Percentiles rank a stretch among this genome's conserved stretches.
phyloP scores from a whole-genome alignment of 768 basidiomycete genomes.

The Daedaleopsis sinensis region DNA sequence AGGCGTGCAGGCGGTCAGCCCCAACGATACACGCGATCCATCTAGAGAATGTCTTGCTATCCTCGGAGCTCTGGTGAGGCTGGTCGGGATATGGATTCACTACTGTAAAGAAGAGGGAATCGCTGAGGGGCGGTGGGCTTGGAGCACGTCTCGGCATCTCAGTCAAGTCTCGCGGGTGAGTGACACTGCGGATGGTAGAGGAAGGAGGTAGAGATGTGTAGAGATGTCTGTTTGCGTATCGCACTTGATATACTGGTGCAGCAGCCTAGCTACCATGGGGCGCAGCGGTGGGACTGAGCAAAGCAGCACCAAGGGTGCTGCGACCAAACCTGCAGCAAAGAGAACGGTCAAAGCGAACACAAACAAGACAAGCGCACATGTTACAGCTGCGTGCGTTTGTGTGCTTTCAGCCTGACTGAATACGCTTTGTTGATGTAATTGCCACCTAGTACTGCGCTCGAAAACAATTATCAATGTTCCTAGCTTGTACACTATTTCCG shows the following conservation, averaged over 20 bases:
- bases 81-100: conserved; percentile 47
- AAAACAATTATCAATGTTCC: no score
- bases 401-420: not conserved
- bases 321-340: not conserved
- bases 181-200: not conserved
- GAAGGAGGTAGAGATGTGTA: not conserved
- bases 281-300: no score
- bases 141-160: conserved; percentile 38
- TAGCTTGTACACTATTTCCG: no score
- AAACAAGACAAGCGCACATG: not conserved
- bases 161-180: no score
- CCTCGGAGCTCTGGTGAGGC: conserved; percentile 43
- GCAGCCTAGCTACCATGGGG: not conserved
- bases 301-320: not conserved
- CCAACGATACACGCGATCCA: conserved; percentile 50
- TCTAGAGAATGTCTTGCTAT: conserved; percentile 40
- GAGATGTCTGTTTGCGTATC: not conserved
- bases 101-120: conserved; percentile 47
- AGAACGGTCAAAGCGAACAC: not conserved
- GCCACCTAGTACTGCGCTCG: no score
- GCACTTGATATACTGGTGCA: not conserved
- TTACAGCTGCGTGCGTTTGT: no score
- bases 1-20: conserved; percentile 39
- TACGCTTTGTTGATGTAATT: not conserved
- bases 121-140: conserved; percentile 43